Evolutionary conservation across 371 early-diverging fungal genomes (phyloP).

Genomic region (Batkoa obscura): DNA sequence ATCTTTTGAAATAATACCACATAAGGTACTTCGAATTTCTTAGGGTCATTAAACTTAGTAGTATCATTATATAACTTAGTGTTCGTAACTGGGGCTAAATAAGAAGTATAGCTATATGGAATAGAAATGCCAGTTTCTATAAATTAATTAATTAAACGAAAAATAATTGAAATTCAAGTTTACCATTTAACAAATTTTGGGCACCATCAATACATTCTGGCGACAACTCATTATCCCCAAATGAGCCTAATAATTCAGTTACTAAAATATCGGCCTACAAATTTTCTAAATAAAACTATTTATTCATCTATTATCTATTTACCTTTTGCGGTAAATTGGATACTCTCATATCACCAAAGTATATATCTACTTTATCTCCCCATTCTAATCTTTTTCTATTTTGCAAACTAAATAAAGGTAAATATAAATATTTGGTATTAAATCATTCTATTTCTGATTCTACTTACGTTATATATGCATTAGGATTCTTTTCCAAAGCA

Average conservation of each 20-base stretch:
- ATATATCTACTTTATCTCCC: conserved; percentile 60
- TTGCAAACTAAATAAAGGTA: conserved; percentile 31
- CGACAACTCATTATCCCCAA: conserved; percentile 93
- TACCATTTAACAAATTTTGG: conserved; percentile 58
- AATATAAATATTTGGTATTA: neutral
- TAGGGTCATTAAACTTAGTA: conserved; percentile 25
- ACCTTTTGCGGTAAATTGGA: conserved; percentile 59
- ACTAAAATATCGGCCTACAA: conserved; percentile 66
- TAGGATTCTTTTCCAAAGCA: conserved; percentile 90
- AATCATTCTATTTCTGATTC: too few species aligned
- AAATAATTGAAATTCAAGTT: neutral
- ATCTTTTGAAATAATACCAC: conserved; percentile 78
- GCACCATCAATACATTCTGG: conserved; percentile 94
- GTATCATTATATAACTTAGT: too few species aligned
- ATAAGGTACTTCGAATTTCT: conserved; percentile 73
- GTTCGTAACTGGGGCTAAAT: conserved; percentile 68
- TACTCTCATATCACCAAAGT: conserved; percentile 77
- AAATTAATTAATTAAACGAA: neutral
- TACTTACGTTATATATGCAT: conserved; percentile 70
- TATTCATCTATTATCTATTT: neutral
- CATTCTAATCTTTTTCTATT: conserved; percentile 51
- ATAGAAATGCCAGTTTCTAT: conserved; percentile 69
- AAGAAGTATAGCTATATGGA: conserved; percentile 63
- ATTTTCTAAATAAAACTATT: neutral
- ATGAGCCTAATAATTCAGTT: conserved; percentile 79